Percentiles rank a stretch among this genome's conserved stretches.
Evolutionary conservation across 2,329 filamentous ascomycete genomes (phyloP).

Genomic region (Hymenoscyphus infarciens): DNA sequence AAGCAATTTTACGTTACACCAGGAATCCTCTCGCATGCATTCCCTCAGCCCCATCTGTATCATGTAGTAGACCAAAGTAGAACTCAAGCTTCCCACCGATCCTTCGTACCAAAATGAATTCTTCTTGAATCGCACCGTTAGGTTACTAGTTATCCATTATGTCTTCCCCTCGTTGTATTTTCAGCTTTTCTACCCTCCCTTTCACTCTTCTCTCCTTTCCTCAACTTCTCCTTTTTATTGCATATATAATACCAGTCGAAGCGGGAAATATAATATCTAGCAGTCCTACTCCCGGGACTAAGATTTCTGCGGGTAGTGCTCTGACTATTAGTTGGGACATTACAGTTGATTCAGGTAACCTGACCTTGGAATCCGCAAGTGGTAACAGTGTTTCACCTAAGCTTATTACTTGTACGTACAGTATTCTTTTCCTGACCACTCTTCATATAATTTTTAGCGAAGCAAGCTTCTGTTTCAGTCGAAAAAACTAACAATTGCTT

Average conservation of each 20-base stretch:
- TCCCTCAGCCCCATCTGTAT: background rate
- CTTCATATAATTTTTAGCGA: background rate
- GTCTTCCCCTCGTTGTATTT: background rate
- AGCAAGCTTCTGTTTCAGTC: background rate
- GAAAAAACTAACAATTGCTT: background rate
- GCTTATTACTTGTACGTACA: background rate
- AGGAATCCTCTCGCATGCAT: background rate
- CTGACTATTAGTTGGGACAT: slow-evolving; percentile 4
- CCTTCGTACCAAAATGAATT: background rate
- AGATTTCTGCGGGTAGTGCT: background rate
- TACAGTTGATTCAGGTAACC: slow-evolving; percentile 1
- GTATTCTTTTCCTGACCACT: background rate
- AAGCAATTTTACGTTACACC: background rate
- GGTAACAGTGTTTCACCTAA: background rate
- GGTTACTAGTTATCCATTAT: background rate
- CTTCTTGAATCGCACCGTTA: background rate
- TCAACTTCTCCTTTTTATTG: background rate
- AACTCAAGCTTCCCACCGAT: background rate
- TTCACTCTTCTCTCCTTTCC: background rate
- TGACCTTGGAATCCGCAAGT: background rate
- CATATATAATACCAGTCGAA: background rate
- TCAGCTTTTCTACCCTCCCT: background rate
- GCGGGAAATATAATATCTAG: slow-evolving; percentile 1
- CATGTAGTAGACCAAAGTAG: background rate
- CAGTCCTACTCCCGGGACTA: background rate